These are phyloP conservation scores for Acorus calamus DNA, from an alignment of 106 monocot species.

Conservation along the genomic window DNA sequence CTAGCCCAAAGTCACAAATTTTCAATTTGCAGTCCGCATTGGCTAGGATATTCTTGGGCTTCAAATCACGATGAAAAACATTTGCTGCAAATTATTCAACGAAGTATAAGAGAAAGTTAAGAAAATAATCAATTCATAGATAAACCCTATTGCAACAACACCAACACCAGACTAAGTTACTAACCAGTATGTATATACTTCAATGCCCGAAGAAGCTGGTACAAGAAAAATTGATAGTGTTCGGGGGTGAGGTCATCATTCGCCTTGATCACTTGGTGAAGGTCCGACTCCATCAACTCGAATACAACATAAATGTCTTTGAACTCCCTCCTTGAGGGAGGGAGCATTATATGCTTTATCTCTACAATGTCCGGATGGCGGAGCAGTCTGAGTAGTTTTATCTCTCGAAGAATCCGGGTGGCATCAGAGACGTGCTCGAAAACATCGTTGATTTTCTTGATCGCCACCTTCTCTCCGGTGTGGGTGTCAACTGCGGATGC, in stretches of 20 bases:
- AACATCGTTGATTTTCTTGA: too few species aligned
- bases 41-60: conserved; percentile 71
- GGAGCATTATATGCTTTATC: conserved; percentile 76
- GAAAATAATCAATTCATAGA: too few species aligned
- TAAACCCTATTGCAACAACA: too few species aligned
- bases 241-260: conserved; percentile 65
- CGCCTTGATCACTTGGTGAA: conserved; percentile 71
- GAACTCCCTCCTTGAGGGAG: conserved; percentile 60
- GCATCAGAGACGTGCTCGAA: too few species aligned
- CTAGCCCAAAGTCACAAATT: conserved; percentile 77
- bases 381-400: too few species aligned
- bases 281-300: conserved; percentile 72
- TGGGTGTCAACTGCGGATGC: conserved; percentile 55
- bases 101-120: not conserved
- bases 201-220: conserved; percentile 57
- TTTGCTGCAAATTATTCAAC: conserved; percentile 32
- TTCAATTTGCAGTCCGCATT: conserved; percentile 77
- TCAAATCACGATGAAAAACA: conserved; percentile 72
- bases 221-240: conserved; percentile 63
- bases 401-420: too few species aligned
- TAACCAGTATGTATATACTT: conserved; percentile 74
- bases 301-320: conserved; percentile 8
- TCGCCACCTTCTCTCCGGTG: conserved; percentile 5
- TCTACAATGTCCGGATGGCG: conserved; percentile 62
- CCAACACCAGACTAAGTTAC: too few species aligned